phyloP scores from a whole-genome alignment of 129 eudicot species.

The Chrysanthemum makinoi region DNA sequence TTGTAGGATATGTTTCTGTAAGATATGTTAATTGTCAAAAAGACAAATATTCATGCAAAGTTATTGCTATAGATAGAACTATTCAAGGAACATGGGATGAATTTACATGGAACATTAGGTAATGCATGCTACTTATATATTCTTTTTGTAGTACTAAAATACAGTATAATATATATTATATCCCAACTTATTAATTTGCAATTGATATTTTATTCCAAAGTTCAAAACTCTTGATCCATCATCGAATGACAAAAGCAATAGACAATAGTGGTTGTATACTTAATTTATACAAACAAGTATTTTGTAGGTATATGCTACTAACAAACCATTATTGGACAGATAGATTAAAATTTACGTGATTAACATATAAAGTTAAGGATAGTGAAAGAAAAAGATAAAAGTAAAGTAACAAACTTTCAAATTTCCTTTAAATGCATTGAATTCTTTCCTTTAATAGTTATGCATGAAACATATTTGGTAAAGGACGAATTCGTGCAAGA shows the following conservation, averaged over 20 bases:
- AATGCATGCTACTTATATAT: no score
- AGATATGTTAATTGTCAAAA: neutral
- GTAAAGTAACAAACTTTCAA: constrained; percentile 1
- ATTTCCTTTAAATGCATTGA: constrained; percentile 13
- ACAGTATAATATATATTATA: no score
- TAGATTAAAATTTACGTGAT: neutral
- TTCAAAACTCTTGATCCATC: no score
- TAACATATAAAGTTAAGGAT: neutral
- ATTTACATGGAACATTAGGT: neutral
- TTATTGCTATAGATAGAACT: neutral
- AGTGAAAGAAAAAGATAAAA: neutral
- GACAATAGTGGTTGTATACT: no score
- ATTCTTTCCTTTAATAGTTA: constrained; percentile 12
- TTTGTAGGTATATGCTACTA: neutral
- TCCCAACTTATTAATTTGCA: no score
- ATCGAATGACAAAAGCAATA: no score
- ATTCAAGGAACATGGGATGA: neutral
- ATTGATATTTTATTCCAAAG: no score
- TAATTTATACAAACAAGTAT: neutral
- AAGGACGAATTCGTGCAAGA: neutral
- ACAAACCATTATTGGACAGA: neutral
- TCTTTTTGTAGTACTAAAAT: no score
- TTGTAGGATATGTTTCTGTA: neutral
- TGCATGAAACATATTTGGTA: neutral
- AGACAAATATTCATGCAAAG: constrained; percentile 2